A percentile compares a stretch with the other conserved stretches of the same genome.
Conservation (phyloP, 352 stramenopile species). For the Phytopythium sindhum region DNA sequence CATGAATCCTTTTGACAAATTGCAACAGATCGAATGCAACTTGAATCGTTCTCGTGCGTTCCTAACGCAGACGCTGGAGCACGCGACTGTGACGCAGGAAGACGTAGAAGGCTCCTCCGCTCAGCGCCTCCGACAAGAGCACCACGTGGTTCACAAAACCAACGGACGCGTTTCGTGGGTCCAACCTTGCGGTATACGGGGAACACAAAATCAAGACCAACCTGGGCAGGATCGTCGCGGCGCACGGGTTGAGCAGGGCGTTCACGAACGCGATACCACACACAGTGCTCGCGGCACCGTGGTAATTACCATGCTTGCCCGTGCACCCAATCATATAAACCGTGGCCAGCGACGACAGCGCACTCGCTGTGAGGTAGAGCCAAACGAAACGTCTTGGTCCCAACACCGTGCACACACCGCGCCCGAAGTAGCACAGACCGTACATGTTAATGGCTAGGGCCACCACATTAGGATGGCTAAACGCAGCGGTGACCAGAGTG, state of each 20-base stretch:
- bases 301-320: background rate
- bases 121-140: background rate
- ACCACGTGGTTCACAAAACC: background rate
- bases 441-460: background rate
- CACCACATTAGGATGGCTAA: background rate
- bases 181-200: background rate
- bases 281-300: background rate
- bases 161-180: background rate
- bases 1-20: background rate
- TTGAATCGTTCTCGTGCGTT: background rate
- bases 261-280: background rate
- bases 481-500: background rate
- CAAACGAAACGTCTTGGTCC: background rate
- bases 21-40: background rate
- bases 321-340: background rate
- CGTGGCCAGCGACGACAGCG: background rate
- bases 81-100: background rate
- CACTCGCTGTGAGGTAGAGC: background rate
- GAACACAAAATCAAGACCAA: background rate
- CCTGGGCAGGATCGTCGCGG: background rate
- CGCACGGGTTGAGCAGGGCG: background rate
- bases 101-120: background rate
- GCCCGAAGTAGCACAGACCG: background rate
- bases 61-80: background rate
- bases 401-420: background rate